Percentiles rank a stretch among this genome's conserved stretches.
Conservation (phyloP, 2,329 filamentous ascomycete species). For the Paecilomyces niveus region DNA sequence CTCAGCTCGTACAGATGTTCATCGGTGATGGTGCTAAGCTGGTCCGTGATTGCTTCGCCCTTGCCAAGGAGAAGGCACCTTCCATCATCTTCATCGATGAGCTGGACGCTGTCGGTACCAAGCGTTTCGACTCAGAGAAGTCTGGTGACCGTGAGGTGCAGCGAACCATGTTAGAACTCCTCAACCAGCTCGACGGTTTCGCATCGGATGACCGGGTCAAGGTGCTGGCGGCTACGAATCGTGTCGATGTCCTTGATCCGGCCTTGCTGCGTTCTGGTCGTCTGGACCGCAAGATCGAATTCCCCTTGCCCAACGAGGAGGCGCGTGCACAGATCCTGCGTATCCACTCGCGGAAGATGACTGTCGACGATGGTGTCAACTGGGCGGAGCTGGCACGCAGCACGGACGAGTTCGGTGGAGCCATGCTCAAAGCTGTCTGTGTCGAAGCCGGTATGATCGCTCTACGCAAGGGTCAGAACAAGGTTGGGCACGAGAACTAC, state of each 20-base stretch:
- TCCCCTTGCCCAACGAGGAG: slow-evolving; percentile 95
- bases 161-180: slow-evolving; percentile 95
- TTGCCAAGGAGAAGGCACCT: slow-evolving; percentile 97
- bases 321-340: slow-evolving; percentile 93
- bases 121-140: slow-evolving; percentile 98
- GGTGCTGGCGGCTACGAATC: slow-evolving; percentile 89
- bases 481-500: slow-evolving; percentile 97
- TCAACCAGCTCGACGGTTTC: slow-evolving; percentile 97
- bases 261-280: slow-evolving; percentile 85
- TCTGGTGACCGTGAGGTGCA: slow-evolving; percentile 96
- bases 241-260: slow-evolving; percentile 87
- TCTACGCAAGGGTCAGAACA: slow-evolving; percentile 84
- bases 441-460: slow-evolving; percentile 99
- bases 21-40: slow-evolving; percentile 98
- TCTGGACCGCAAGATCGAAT: slow-evolving; percentile 95
- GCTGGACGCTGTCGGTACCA: slow-evolving; percentile 94
- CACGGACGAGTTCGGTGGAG: slow-evolving; percentile 97
- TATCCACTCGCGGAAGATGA: slow-evolving; percentile 98
- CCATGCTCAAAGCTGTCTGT: slow-evolving; percentile 96
- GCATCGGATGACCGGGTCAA: slow-evolving; percentile 96
- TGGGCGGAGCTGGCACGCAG: slow-evolving; percentile 93
- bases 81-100: slow-evolving; percentile 99
- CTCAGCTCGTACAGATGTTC: slow-evolving; percentile 98
- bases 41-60: slow-evolving; percentile 91
- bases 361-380: slow-evolving; percentile 85